A percentile compares a stretch with the other conserved stretches of the same genome.
These are phyloP conservation scores for Naematelia encephala DNA, from an alignment of 768 basidiomycete genomes.

Conservation along the genomic window DNA sequence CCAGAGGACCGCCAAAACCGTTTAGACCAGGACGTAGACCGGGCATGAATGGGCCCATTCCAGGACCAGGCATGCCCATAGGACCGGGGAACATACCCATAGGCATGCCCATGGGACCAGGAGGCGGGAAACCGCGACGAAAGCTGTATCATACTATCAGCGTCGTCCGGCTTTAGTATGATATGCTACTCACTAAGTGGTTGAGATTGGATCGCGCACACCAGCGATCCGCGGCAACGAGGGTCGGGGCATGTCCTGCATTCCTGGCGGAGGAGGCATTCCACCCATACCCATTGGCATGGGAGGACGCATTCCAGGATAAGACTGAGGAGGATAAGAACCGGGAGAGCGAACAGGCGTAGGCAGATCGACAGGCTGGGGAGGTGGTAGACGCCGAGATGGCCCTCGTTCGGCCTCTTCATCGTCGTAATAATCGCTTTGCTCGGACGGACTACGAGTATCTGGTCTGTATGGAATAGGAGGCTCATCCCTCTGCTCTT, in stretches of 20 bases:
- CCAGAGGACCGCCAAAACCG: slow-evolving; percentile 49
- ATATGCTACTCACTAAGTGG: slow-evolving; percentile 41
- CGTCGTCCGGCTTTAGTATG: slow-evolving; percentile 2
- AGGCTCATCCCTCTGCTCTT: slow-evolving; percentile 1
- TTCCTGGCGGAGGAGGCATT: slow-evolving; percentile 25
- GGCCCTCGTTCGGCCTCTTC: slow-evolving; percentile 14
- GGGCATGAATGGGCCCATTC: slow-evolving; percentile 49
- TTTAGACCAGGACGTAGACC: slow-evolving; percentile 47
- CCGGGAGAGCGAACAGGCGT: slow-evolving; percentile 37
- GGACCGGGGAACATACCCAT: slow-evolving; percentile 46
- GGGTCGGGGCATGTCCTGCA: slow-evolving; percentile 44
- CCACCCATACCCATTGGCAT: slow-evolving; percentile 7
- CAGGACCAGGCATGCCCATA: slow-evolving; percentile 46
- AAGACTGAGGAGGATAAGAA: slow-evolving; percentile 12
- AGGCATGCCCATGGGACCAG: slow-evolving; percentile 40
- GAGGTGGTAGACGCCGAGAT: slow-evolving; percentile 26
- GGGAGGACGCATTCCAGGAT: slow-evolving; percentile 8
- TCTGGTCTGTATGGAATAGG: slow-evolving; percentile 29
- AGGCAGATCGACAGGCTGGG: slow-evolving; percentile 43
- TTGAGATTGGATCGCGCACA: slow-evolving; percentile 49
- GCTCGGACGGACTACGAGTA: slow-evolving; percentile 2
- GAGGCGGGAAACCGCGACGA: slow-evolving; percentile 46
- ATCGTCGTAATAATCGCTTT: slow-evolving; percentile 14
- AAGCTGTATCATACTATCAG: slow-evolving; percentile 20
- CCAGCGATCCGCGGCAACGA: slow-evolving; percentile 46